A percentile compares a stretch with the other conserved stretches of the same genome.
These are phyloP conservation scores for Yarrowia deformans DNA, from an alignment of 805 yeast species.

Conservation along the genomic window DNA sequence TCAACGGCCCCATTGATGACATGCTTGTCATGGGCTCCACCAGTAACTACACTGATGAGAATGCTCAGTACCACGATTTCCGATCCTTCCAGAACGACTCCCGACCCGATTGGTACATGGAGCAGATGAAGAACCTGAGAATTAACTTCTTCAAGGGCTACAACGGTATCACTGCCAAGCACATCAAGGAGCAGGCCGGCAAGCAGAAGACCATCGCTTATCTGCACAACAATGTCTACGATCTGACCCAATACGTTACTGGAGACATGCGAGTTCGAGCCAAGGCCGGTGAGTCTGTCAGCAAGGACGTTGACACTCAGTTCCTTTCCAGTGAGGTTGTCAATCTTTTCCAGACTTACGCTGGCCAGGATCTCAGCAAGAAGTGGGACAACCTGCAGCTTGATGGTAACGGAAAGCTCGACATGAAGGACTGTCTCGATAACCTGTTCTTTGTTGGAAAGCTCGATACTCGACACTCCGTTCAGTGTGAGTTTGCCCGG, in stretches of 20 bases:
- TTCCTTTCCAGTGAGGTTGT: constrained; percentile 50
- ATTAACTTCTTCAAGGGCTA: constrained; percentile 51
- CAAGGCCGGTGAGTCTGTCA: constrained; percentile 46
- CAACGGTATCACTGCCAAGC: constrained; percentile 51
- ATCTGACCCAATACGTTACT: constrained; percentile 51
- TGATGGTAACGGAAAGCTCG: constrained; percentile 44
- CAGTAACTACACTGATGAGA: constrained; percentile 51
- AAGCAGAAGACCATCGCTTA: constrained; percentile 48
- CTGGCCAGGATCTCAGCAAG: constrained; percentile 52
- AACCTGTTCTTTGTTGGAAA: constrained; percentile 54
- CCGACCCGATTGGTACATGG: constrained; percentile 55
- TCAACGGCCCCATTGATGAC: constrained; percentile 49
- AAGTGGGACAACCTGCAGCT: constrained; percentile 46
- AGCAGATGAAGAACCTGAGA: constrained; percentile 51
- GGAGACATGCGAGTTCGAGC: constrained; percentile 50
- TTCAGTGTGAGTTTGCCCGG: constrained; percentile 53
- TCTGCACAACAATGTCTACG: constrained; percentile 52
- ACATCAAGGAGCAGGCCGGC: constrained; percentile 45
- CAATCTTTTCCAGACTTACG: constrained; percentile 48
- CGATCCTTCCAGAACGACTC: constrained; percentile 52
- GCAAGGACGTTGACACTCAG: constrained; percentile 45
- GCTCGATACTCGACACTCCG: constrained; percentile 53
- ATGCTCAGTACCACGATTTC: constrained; percentile 54
- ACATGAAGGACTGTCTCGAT: constrained; percentile 51
- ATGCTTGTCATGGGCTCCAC: constrained; percentile 46